phyloP scores from a whole-genome alignment of 768 basidiomycete species.

The Tulasnella sp. region DNA sequence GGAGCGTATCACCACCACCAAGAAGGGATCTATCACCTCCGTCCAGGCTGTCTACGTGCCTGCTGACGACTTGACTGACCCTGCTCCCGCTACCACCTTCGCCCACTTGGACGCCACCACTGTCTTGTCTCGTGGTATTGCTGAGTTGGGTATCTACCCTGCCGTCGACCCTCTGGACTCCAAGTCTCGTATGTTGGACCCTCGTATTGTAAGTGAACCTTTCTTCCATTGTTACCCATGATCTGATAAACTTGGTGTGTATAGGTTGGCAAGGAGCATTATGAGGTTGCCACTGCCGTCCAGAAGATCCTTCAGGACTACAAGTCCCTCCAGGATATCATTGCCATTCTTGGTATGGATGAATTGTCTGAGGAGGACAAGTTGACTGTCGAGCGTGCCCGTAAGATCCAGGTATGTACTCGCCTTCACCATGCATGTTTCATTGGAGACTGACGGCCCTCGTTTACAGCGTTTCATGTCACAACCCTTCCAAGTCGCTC shows the following conservation, averaged over 20 bases:
- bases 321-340: constrained; percentile 95
- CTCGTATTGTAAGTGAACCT: constrained; percentile 72
- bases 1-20: constrained; percentile 99
- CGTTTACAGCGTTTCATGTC: constrained; percentile 96
- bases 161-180: constrained; percentile 99
- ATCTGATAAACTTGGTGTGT: not conserved
- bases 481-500: constrained; percentile 98
- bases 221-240: not conserved
- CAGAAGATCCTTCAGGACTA: constrained; percentile 98
- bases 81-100: constrained; percentile 98
- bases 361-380: constrained; percentile 99
- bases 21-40: constrained; percentile 99
- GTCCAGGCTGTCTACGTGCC: constrained; percentile 99
- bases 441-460: not conserved
- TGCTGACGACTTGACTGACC: constrained; percentile 99
- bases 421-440: not conserved
- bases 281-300: constrained; percentile 90
- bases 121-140: constrained; percentile 97
- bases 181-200: constrained; percentile 99
- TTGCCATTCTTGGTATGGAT: constrained; percentile 99
- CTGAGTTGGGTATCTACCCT: constrained; percentile 98
- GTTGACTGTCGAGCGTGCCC: constrained; percentile 68
- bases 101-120: constrained; percentile 99
- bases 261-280: constrained; percentile 84
- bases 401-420: constrained; percentile 44